Evolutionary conservation across 192 early-diverging fungal species (phyloP).

Genomic region (Endogone sp.): DNA sequence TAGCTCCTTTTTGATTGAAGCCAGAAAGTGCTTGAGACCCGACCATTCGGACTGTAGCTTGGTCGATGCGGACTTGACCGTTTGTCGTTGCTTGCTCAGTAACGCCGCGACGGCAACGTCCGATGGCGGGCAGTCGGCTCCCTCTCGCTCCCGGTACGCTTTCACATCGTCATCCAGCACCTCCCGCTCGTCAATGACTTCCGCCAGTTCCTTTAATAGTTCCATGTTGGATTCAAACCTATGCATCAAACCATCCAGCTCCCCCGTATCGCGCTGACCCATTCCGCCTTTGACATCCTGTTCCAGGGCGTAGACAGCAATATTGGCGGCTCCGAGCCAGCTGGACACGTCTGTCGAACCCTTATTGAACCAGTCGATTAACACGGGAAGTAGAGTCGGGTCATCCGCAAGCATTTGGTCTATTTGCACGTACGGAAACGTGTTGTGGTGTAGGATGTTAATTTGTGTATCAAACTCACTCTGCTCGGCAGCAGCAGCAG

Average conservation of each 20-base stretch:
- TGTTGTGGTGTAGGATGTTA: background rate
- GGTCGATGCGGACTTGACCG: conserved; percentile 29
- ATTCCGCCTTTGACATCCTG: conserved; percentile 43
- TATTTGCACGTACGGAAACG: background rate
- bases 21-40: conserved; percentile 49
- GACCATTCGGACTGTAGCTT: conserved; percentile 51
- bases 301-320: conserved; percentile 48
- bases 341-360: conserved; percentile 14
- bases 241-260: conserved; percentile 38
- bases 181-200: conserved; percentile 20
- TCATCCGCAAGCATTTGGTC: background rate
- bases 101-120: conserved; percentile 11
- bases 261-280: conserved; percentile 26
- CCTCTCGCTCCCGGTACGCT: background rate
- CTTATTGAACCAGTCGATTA: background rate
- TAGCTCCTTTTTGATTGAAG: conserved; percentile 46
- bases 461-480: background rate
- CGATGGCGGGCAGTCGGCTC: background rate
- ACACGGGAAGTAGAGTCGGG: background rate
- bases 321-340: conserved; percentile 50
- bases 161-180: conserved; percentile 13
- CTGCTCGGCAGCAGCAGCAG: background rate
- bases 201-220: conserved; percentile 36
- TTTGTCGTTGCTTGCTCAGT: conserved; percentile 10
- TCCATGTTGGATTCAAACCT: conserved; percentile 40